Evolutionary conservation across 352 stramenopile genomes (phyloP).

Genomic region (Phytophthora sp.): DNA sequence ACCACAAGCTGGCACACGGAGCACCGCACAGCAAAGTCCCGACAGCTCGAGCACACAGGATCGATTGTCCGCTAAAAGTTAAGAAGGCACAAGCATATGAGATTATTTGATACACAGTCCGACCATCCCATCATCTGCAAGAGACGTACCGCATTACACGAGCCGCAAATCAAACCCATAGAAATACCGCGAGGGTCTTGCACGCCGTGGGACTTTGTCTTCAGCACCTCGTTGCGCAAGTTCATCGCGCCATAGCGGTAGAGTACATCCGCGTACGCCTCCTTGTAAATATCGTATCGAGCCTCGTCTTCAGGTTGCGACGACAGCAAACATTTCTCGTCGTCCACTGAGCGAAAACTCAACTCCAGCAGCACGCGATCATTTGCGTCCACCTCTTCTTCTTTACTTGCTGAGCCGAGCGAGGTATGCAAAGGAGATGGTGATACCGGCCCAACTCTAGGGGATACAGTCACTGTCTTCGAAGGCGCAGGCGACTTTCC

Average conservation of each 20-base stretch:
- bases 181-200: slow-evolving; percentile 57
- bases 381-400: slow-evolving; percentile 43
- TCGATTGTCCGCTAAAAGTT: slow-evolving; percentile 52
- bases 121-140: neutral
- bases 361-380: slow-evolving; percentile 64
- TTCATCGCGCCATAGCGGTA: slow-evolving; percentile 84
- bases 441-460: slow-evolving; percentile 12
- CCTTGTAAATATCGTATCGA: slow-evolving; percentile 85
- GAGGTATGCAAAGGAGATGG: slow-evolving; percentile 23
- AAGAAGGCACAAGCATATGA: neutral
- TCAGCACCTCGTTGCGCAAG: slow-evolving; percentile 75
- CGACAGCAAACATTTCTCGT: slow-evolving; percentile 60
- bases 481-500: slow-evolving; percentile 36
- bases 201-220: slow-evolving; percentile 42
- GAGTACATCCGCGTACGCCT: slow-evolving; percentile 79
- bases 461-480: slow-evolving; percentile 35
- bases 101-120: neutral
- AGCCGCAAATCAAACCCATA: slow-evolving; percentile 68
- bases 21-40: slow-evolving; percentile 81
- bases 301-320: slow-evolving; percentile 51
- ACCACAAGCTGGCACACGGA: slow-evolving; percentile 85
- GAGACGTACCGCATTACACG: slow-evolving; percentile 63
- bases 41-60: slow-evolving; percentile 66
- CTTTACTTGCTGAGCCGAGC: slow-evolving; percentile 6
- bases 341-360: slow-evolving; percentile 40